Conservation (phyloP, 352 stramenopile species). For the Halophytophthora polymorphica region DNA sequence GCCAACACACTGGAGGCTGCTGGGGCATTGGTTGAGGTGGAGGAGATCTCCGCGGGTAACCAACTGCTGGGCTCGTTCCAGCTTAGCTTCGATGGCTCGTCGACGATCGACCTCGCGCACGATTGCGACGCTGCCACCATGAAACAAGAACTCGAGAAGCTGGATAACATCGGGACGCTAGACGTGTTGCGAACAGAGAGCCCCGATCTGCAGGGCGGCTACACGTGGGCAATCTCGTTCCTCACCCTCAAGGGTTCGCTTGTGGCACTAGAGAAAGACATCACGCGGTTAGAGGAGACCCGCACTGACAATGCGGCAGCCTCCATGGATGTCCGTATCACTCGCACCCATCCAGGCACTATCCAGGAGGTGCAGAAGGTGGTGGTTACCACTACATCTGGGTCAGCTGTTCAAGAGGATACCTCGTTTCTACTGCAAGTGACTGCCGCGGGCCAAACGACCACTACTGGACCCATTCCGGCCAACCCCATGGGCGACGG, state of each 20-base stretch:
- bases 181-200: conserved; percentile 54
- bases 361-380: conserved; percentile 69
- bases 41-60: conserved; percentile 44
- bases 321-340: conserved; percentile 52
- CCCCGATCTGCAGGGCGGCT: conserved; percentile 83
- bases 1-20: conserved; percentile 27
- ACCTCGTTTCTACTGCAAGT: conserved; percentile 50
- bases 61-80: conserved; percentile 70
- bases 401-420: conserved; percentile 24
- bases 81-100: conserved; percentile 33
- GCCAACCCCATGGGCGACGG: conserved; percentile 65
- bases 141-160: conserved; percentile 51
- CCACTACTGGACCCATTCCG: conserved; percentile 80
- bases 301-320: conserved; percentile 32
- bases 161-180: conserved; percentile 50
- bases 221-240: conserved; percentile 95
- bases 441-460: conserved; percentile 38
- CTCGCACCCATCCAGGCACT: conserved; percentile 38
- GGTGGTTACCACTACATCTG: conserved; percentile 42
- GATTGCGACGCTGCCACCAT: conserved; percentile 74
- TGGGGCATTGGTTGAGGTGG: conserved; percentile 36
- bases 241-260: conserved; percentile 63
- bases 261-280: conserved; percentile 24
- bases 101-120: conserved; percentile 74
- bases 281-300: conserved; percentile 45